Percentiles rank a stretch among this genome's conserved stretches.
Conservation (phyloP, 2,329 filamentous ascomycete species). For the Penicillium rolfsii region DNA sequence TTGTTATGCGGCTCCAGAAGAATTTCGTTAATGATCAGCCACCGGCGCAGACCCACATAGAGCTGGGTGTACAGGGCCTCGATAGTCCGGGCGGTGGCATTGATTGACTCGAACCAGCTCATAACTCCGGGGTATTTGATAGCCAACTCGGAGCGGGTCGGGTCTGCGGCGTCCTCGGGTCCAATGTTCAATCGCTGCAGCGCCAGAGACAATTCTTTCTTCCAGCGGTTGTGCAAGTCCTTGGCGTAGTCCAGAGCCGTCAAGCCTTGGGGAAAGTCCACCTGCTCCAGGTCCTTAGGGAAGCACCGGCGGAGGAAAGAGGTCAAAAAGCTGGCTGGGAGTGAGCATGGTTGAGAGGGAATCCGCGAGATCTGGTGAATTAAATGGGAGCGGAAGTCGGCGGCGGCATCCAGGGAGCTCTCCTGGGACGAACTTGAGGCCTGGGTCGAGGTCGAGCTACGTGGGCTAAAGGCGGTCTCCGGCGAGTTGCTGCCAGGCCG, state of each 20-base stretch:
- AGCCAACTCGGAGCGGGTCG: constrained; percentile 49
- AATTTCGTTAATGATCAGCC: constrained; percentile 69
- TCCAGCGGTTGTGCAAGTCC: constrained; percentile 63
- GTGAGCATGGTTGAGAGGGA: constrained; percentile 62
- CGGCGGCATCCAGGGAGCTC: constrained; percentile 39
- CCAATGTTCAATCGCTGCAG: constrained; percentile 58
- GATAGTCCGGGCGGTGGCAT: constrained; percentile 55
- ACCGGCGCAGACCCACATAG: constrained; percentile 64
- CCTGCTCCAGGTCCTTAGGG: constrained; percentile 57
- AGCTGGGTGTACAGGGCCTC: constrained; percentile 63
- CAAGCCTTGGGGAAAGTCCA: constrained; percentile 68
- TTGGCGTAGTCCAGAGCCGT: constrained; percentile 69
- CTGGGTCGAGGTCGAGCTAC: constrained; percentile 36
- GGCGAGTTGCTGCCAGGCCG: constrained; percentile 30
- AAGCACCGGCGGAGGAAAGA: constrained; percentile 65
- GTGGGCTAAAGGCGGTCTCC: constrained; percentile 44
- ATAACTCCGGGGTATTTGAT: constrained; percentile 58
- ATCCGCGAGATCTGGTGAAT: constrained; percentile 60
- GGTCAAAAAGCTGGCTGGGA: constrained; percentile 66
- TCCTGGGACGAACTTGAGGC: constrained; percentile 29
- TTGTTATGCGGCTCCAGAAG: constrained; percentile 65
- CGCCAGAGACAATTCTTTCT: constrained; percentile 60
- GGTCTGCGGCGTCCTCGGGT: constrained; percentile 51
- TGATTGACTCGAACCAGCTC: constrained; percentile 58
- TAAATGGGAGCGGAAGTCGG: constrained; percentile 48